Percentiles rank a stretch among this genome's conserved stretches.
Evolutionary conservation across 345 rosid genomes (phyloP).

Genomic region (Eucalyptus globulus): DNA sequence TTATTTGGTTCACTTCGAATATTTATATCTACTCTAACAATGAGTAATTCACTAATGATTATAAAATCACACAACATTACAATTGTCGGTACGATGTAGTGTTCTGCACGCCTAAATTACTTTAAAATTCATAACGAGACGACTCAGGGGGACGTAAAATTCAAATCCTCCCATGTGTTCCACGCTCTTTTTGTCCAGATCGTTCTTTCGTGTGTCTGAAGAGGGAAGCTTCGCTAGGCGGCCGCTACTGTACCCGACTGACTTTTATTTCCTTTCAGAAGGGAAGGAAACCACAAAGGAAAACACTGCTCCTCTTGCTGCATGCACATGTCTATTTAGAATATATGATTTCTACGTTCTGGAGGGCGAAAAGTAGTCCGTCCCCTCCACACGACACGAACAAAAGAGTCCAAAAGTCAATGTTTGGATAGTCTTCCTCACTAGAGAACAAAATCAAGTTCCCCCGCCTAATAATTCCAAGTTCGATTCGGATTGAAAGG

Average conservation of each 20-base stretch:
- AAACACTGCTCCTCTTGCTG: background rate
- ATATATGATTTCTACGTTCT: no score
- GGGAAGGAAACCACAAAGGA: no score
- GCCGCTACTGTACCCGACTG: background rate
- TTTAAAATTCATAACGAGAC: background rate
- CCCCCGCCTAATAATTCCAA: background rate
- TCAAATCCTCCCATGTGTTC: background rate
- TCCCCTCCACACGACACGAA: background rate
- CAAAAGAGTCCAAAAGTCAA: background rate
- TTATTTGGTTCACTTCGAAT: background rate
- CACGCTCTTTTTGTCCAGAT: background rate
- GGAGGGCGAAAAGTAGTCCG: background rate
- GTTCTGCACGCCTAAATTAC: background rate
- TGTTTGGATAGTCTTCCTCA: background rate
- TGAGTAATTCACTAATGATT: background rate
- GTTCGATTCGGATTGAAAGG: background rate
- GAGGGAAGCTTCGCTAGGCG: background rate
- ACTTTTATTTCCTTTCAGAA: no score
- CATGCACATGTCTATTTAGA: background rate
- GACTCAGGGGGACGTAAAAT: background rate
- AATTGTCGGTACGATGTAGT: background rate
- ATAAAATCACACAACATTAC: background rate
- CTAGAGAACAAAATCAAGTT: background rate
- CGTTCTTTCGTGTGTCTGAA: background rate
- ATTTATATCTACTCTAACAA: fast-evolving